Evolutionary conservation across 805 yeast genomes (phyloP).

Genomic region (Candida quercuum): DNA sequence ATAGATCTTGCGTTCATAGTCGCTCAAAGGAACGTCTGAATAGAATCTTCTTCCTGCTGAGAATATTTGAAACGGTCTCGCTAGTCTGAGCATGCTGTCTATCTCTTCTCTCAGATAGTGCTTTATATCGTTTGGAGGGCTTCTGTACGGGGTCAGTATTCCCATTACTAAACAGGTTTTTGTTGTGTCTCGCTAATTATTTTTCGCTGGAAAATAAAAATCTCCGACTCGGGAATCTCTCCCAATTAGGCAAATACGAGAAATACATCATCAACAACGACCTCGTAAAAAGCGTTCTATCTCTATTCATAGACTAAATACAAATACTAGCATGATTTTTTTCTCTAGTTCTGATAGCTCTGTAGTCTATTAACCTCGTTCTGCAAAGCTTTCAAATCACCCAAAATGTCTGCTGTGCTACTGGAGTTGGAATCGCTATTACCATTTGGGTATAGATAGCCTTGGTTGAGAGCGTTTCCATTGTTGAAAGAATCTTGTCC

Average conservation of each 20-base stretch:
- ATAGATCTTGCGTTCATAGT: slow-evolving; percentile 61
- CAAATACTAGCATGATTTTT: background rate
- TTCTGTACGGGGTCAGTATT: no score
- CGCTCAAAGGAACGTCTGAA: slow-evolving; percentile 14
- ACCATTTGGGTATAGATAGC: no score
- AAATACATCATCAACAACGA: no score
- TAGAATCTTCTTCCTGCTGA: background rate
- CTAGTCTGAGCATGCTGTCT: background rate
- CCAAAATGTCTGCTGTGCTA: slow-evolving; percentile 43
- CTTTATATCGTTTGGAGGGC: no score
- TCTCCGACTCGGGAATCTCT: no score
- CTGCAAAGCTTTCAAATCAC: slow-evolving; percentile 61
- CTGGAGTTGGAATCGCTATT: slow-evolving; percentile 4
- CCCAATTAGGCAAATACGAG: no score
- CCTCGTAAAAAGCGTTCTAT: no score
- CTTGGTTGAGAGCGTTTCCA: slow-evolving; percentile 6
- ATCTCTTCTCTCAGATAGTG: no score
- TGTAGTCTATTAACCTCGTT: slow-evolving; percentile 60
- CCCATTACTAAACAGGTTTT: no score
- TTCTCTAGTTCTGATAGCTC: slow-evolving; percentile 2
- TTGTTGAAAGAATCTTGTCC: slow-evolving; percentile 9
- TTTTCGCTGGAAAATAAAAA: no score
- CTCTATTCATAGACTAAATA: no score
- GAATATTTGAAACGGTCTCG: background rate
- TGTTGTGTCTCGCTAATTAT: no score